Conservation (phyloP, 1,139 yeast species). For the Debaryomycetaceae sp. region DNA sequence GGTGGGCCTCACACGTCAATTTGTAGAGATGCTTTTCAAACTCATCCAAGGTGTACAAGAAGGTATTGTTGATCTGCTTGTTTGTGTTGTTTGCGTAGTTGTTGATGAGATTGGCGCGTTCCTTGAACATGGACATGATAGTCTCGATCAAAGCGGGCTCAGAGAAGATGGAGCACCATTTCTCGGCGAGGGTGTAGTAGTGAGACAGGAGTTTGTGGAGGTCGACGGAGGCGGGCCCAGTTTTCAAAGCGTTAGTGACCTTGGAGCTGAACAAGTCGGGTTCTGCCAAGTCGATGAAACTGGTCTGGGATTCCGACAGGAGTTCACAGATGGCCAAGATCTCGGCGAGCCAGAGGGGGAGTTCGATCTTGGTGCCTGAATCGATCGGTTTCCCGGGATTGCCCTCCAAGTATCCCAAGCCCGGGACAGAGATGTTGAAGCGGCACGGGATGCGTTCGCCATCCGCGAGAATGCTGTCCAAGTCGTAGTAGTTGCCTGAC, state of each 20-base stretch:
- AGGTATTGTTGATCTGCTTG: slow-evolving; percentile 34
- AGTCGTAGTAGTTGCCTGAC: slow-evolving; percentile 48
- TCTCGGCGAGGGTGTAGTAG: slow-evolving; percentile 57
- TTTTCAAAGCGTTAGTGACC: slow-evolving; percentile 71
- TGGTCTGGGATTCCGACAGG: slow-evolving; percentile 27
- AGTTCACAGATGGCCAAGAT: slow-evolving; percentile 51
- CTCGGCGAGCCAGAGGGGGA: slow-evolving; percentile 87
- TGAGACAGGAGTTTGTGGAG: slow-evolving; percentile 56
- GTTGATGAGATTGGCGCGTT: slow-evolving; percentile 59
- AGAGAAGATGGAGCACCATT: slow-evolving; percentile 63
- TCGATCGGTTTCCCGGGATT: slow-evolving; percentile 58
- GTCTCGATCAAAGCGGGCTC: slow-evolving; percentile 54
- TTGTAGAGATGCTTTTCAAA: slow-evolving; percentile 57
- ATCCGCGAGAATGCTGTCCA: slow-evolving; percentile 81
- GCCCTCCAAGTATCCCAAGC: slow-evolving; percentile 80
- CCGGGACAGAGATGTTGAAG: slow-evolving; percentile 71
- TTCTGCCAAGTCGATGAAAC: slow-evolving; percentile 57
- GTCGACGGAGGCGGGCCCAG: slow-evolving; percentile 61
- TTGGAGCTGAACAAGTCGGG: slow-evolving; percentile 58
- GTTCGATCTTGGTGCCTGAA: slow-evolving; percentile 58
- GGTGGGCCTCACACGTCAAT: slow-evolving; percentile 49
- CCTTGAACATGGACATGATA: slow-evolving; percentile 44
- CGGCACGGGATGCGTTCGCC: slow-evolving; percentile 63
- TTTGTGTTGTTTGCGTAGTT: slow-evolving; percentile 55
- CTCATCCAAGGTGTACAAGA: slow-evolving; percentile 61